Evolutionary conservation across 208 protist genomes (phyloP).

Genomic region (Trypanosomatidae sp.): DNA sequence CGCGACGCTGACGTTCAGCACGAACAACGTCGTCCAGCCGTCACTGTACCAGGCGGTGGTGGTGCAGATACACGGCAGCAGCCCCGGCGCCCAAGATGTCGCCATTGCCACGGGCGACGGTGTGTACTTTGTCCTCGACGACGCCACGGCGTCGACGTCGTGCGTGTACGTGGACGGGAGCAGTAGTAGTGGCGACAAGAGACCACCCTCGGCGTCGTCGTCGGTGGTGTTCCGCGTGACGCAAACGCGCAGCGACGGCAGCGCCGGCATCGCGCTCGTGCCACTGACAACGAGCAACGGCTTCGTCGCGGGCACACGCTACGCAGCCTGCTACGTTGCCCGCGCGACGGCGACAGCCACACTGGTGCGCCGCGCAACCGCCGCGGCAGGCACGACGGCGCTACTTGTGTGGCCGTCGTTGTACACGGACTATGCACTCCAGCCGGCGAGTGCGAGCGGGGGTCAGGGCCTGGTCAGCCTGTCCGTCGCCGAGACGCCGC

Average conservation of each 20-base stretch:
- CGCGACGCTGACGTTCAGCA: constrained; percentile 41
- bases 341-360: constrained; percentile 9
- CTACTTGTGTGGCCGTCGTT: constrained; percentile 48
- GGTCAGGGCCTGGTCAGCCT: constrained; percentile 45
- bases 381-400: constrained; percentile 1
- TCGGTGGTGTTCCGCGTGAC: constrained; percentile 25
- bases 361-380: constrained; percentile 15
- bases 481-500: constrained; percentile 15
- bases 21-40: constrained; percentile 46
- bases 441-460: constrained; percentile 14
- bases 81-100: no score
- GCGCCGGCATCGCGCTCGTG: constrained; percentile 16
- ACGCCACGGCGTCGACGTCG: neutral
- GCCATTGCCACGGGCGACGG: constrained; percentile 35
- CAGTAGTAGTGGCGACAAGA: no score
- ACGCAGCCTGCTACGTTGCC: constrained; percentile 67
- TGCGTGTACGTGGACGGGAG: constrained; percentile 7
- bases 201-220: no score
- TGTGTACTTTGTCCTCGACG: constrained; percentile 40
- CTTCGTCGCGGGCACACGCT: constrained; percentile 35
- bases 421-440: constrained; percentile 45
- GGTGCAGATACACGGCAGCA: no score
- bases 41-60: constrained; percentile 72
- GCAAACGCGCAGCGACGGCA: constrained; percentile 13
- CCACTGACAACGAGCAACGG: constrained; percentile 15